Evolutionary conservation across 2,329 filamentous ascomycete species (phyloP).

Genomic region (Cytospora leucostoma): DNA sequence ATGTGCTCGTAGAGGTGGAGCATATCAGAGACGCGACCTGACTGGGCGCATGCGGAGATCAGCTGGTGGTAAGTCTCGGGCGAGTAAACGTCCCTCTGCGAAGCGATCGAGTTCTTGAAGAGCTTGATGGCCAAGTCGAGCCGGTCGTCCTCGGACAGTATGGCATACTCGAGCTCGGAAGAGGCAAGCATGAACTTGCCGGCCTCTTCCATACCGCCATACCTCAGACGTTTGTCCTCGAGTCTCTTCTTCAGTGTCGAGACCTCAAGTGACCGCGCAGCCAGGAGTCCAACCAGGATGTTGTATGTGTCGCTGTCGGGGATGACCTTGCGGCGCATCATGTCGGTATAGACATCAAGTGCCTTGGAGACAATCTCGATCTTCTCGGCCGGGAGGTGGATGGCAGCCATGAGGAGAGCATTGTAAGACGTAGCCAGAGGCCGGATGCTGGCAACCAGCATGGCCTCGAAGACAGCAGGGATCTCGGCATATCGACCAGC

Average conservation of each 20-base stretch:
- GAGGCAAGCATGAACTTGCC: slow-evolving; percentile 88
- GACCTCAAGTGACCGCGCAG: slow-evolving; percentile 78
- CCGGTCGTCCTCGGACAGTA: slow-evolving; percentile 84
- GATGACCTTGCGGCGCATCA: slow-evolving; percentile 81
- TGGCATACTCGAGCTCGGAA: slow-evolving; percentile 82
- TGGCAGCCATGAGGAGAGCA: slow-evolving; percentile 79
- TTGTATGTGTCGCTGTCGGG: slow-evolving; percentile 87
- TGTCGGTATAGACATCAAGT: slow-evolving; percentile 92
- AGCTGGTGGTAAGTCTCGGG: slow-evolving; percentile 82
- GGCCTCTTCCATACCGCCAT: slow-evolving; percentile 79
- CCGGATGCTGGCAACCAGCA: slow-evolving; percentile 79
- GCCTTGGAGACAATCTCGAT: slow-evolving; percentile 87
- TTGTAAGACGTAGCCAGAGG: slow-evolving; percentile 91
- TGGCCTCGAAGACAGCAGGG: slow-evolving; percentile 84
- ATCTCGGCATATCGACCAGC: slow-evolving; percentile 81
- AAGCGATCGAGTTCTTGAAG: slow-evolving; percentile 73
- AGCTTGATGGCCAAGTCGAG: slow-evolving; percentile 82
- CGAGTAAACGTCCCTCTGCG: slow-evolving; percentile 67
- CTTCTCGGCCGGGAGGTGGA: slow-evolving; percentile 76
- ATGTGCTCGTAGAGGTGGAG: slow-evolving; percentile 88
- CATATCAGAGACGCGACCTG: slow-evolving; percentile 84
- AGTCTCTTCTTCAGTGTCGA: slow-evolving; percentile 70
- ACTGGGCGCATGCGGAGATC: slow-evolving; percentile 82
- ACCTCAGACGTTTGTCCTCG: slow-evolving; percentile 80
- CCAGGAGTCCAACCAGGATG: slow-evolving; percentile 80